Evolutionary conservation across 2,329 filamentous ascomycete species (phyloP).

Genomic region (Ambrosiella cleistominuta): DNA sequence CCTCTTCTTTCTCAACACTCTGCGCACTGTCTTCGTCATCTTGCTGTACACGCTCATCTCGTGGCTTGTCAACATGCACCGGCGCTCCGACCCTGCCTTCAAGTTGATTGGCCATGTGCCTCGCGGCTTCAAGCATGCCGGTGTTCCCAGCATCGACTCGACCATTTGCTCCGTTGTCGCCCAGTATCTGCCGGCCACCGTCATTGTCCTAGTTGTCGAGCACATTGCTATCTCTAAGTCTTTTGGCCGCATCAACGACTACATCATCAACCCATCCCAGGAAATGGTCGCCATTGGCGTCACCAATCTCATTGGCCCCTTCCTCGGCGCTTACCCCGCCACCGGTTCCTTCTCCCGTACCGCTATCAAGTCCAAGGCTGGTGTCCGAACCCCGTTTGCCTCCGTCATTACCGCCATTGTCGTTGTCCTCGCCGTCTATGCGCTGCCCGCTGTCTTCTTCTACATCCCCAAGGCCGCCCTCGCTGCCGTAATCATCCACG

Average conservation of each 20-base stretch:
- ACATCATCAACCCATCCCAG: conserved; percentile 86
- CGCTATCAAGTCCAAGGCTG: conserved; percentile 92
- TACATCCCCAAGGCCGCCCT: conserved; percentile 75
- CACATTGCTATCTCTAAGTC: conserved; percentile 96
- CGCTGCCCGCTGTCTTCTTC: conserved; percentile 74
- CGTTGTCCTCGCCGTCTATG: conserved; percentile 80
- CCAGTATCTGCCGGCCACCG: conserved; percentile 49
- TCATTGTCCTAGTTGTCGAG: conserved; percentile 79
- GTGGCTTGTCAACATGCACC: conserved; percentile 62
- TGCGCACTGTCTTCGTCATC: conserved; percentile 83
- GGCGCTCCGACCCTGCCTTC: conserved; percentile 47
- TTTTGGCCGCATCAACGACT: conserved; percentile 90
- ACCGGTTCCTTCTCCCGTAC: conserved; percentile 94
- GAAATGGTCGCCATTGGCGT: conserved; percentile 90
- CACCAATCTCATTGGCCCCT: conserved; percentile 75
- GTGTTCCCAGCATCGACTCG: conserved; percentile 42
- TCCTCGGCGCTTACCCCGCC: conserved; percentile 69
- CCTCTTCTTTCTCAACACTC: conserved; percentile 79
- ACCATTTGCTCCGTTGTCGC: conserved; percentile 45
- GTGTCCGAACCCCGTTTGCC: conserved; percentile 77
- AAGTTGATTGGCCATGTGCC: conserved; percentile 61
- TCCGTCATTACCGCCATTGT: conserved; percentile 75
- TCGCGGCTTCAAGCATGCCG: conserved; percentile 58
- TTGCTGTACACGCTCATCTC: conserved; percentile 82
- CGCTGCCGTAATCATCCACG: conserved; percentile 85